Conservation (phyloP, 1,284 basidiomycete genomes). For the Naganishia sp. region DNA sequence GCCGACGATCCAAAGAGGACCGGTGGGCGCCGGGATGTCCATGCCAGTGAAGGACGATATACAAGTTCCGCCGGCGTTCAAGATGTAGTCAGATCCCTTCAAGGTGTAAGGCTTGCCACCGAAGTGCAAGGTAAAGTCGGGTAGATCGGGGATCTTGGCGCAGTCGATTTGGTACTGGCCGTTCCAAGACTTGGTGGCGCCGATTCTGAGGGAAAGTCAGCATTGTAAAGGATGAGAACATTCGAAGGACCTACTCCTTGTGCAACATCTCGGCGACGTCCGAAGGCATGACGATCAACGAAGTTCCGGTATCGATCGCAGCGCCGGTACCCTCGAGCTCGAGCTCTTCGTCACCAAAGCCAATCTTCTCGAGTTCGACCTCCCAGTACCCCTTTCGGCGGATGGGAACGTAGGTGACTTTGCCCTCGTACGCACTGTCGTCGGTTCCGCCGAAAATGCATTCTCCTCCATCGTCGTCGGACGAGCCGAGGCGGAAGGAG, state of each 20-base stretch:
- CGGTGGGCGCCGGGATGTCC: conserved; percentile 86
- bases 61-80: conserved; percentile 86
- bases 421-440: conserved; percentile 72
- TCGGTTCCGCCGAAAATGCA: conserved; percentile 94
- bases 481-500: conserved; percentile 88
- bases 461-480: conserved; percentile 88
- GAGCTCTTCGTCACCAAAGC: conserved; percentile 79
- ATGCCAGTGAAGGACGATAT: conserved; percentile 91
- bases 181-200: conserved; percentile 88
- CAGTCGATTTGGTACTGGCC: conserved; percentile 94
- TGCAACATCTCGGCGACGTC: conserved; percentile 99
- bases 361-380: conserved; percentile 83
- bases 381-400: conserved; percentile 99
- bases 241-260: conserved; percentile 64
- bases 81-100: conserved; percentile 82
- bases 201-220: conserved; percentile 60
- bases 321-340: conserved; percentile 89
- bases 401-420: conserved; percentile 84
- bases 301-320: conserved; percentile 88
- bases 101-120: conserved; percentile 77
- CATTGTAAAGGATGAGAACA: conserved; percentile 2
- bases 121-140: conserved; percentile 84
- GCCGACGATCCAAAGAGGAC: conserved; percentile 92
- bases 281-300: conserved; percentile 65
- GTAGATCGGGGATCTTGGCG: conserved; percentile 74